A percentile compares a stretch with the other conserved stretches of the same genome.
Evolutionary conservation across 257 asterid species (phyloP).

Genomic region (Lavandula angustifolia): DNA sequence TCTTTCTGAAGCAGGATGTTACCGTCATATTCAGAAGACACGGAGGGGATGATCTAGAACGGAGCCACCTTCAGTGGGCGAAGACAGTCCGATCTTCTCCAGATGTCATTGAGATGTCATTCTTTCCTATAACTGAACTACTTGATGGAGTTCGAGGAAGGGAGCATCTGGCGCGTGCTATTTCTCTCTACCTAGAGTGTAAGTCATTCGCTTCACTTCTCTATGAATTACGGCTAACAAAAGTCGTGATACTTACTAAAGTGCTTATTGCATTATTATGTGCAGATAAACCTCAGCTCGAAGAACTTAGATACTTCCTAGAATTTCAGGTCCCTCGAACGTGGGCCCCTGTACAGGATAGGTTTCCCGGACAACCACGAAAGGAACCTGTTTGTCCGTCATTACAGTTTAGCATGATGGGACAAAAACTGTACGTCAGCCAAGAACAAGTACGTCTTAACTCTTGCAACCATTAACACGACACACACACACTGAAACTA

Average conservation of each 20-base stretch:
- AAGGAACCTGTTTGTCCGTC: constrained; percentile 87
- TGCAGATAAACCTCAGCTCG: constrained; percentile 89
- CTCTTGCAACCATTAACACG: not conserved
- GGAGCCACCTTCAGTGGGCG: constrained; percentile 74
- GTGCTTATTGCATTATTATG: constrained; percentile 20
- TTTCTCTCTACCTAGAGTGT: constrained; percentile 76
- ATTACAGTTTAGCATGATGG: constrained; percentile 89
- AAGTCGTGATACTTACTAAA: constrained; percentile 12
- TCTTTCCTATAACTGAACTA: constrained; percentile 61
- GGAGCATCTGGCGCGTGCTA: constrained; percentile 73
- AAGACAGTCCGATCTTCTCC: constrained; percentile 72
- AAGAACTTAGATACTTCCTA: constrained; percentile 78
- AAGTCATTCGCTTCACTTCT: constrained; percentile 28
- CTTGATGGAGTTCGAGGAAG: constrained; percentile 72
- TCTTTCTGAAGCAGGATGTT: constrained; percentile 59
- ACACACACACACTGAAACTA: not conserved
- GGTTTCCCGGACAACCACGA: constrained; percentile 73
- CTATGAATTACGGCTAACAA: not conserved
- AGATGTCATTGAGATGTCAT: constrained; percentile 85
- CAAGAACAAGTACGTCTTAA: constrained; percentile 66
- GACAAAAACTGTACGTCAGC: constrained; percentile 79
- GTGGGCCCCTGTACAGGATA: constrained; percentile 78
- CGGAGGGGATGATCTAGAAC: constrained; percentile 92
- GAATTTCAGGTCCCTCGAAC: constrained; percentile 80
- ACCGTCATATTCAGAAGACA: constrained; percentile 84